phyloP scores from a whole-genome alignment of 176 grass and related monocot species.

The Pontederia paniculata region DNA sequence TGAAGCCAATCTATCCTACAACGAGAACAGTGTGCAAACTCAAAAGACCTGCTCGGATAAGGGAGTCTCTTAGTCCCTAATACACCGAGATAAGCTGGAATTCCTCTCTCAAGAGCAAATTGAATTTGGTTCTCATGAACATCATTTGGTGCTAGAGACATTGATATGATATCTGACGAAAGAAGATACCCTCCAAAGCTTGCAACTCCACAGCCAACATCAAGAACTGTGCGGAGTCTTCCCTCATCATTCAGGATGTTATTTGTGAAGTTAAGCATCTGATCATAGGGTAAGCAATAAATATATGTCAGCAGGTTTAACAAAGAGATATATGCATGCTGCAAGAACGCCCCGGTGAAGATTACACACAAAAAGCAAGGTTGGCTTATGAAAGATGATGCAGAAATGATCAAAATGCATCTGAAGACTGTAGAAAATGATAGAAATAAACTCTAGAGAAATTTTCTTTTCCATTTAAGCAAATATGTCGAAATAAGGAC shows the following conservation, averaged over 20 bases:
- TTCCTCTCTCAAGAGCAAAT: too few species aligned
- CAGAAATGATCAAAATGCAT: background rate
- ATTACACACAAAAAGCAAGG: background rate
- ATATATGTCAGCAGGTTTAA: too few species aligned
- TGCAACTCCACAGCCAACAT: slow-evolving; percentile 88
- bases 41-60: slow-evolving; percentile 86
- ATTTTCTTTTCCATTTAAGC: background rate
- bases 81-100: slow-evolving; percentile 90
- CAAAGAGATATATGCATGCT: too few species aligned
- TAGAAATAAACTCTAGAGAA: background rate
- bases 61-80: slow-evolving; percentile 91
- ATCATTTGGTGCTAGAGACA: slow-evolving; percentile 95
- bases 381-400: background rate
- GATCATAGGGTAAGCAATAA: background rate
- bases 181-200: slow-evolving; percentile 94
- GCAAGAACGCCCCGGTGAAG: too few species aligned
- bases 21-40: slow-evolving; percentile 88
- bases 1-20: slow-evolving; percentile 96
- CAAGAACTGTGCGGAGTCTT: slow-evolving; percentile 76
- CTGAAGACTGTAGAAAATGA: too few species aligned
- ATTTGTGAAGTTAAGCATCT: slow-evolving; percentile 92
- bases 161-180: slow-evolving; percentile 71
- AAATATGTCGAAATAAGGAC: background rate
- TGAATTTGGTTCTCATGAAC: slow-evolving; percentile 98
- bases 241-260: slow-evolving; percentile 78